A percentile compares a stretch with the other conserved stretches of the same genome.
phyloP scores from a whole-genome alignment of 441 rosid species.

The Populus hybrid region DNA sequence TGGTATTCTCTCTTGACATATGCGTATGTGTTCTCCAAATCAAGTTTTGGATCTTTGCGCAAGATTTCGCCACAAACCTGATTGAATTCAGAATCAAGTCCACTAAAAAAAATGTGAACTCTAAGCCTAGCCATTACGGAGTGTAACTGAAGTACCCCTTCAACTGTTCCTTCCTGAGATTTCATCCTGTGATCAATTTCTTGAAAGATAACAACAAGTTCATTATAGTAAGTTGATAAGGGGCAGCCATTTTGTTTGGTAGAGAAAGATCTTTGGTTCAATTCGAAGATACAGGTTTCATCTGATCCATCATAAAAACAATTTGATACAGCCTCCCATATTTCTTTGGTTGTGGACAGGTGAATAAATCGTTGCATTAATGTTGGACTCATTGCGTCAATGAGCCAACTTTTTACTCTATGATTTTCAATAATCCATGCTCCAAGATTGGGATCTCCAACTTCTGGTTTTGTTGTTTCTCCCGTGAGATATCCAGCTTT shows the following conservation, averaged over 20 bases:
- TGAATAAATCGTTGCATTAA: not conserved
- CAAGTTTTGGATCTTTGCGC: not conserved
- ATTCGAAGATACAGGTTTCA: not conserved
- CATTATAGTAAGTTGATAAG: not conserved
- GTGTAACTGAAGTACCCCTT: not conserved
- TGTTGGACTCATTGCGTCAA: not conserved
- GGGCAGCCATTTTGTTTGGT: slow-evolving; percentile 1
- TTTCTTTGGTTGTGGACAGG: not conserved
- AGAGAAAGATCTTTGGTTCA: not conserved
- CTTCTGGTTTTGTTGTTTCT: not conserved
- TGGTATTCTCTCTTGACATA: slow-evolving; percentile 1
- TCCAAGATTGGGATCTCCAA: not conserved
- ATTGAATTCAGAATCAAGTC: slow-evolving; percentile 7
- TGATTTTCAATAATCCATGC: slow-evolving; percentile 4
- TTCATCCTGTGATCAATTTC: not conserved
- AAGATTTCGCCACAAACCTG: slow-evolving; percentile 3
- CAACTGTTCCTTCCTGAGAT: not conserved
- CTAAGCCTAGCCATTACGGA: not conserved
- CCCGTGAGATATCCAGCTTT: not conserved
- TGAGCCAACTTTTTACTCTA: not conserved
- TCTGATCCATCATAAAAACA: not conserved
- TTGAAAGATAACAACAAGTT: not conserved
- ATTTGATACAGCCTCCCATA: not conserved
- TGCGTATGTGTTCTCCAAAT: slow-evolving; percentile 2
- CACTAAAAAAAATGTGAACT: slow-evolving; percentile 14